Percentiles rank a stretch among this genome's conserved stretches.
Evolutionary conservation across 495 filamentous ascomycete genomes (phyloP).

Genomic region (Cercophora scortea): DNA sequence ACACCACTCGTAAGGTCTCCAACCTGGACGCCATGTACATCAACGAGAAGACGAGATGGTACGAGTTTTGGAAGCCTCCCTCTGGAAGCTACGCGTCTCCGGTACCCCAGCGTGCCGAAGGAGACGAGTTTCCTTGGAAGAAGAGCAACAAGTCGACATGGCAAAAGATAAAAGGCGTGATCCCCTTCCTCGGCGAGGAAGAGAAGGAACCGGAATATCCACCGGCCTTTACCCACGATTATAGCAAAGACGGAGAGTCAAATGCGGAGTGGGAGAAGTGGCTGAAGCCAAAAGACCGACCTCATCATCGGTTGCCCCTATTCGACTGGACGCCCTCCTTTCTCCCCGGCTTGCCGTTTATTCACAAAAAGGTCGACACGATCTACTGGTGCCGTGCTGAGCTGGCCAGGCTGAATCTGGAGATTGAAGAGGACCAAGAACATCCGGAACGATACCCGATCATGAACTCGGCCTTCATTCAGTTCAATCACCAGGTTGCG

Average conservation of each 20-base stretch:
- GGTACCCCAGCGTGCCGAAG: slow-evolving; percentile 40
- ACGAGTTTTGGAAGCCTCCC: slow-evolving; percentile 48
- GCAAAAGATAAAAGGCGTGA: slow-evolving; percentile 31
- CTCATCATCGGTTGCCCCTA: slow-evolving; percentile 73
- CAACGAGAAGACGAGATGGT: slow-evolving; percentile 37
- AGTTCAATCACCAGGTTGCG: slow-evolving; percentile 96
- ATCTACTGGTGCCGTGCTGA: slow-evolving; percentile 89
- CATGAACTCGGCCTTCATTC: slow-evolving; percentile 97
- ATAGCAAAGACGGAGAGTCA: slow-evolving; percentile 52
- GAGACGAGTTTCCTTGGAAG: slow-evolving; percentile 29
- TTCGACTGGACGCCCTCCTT: slow-evolving; percentile 64
- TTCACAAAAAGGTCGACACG: slow-evolving; percentile 89
- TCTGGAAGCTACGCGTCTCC: slow-evolving; percentile 45
- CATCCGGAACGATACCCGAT: slow-evolving; percentile 80
- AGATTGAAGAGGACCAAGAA: slow-evolving; percentile 88
- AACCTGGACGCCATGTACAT: slow-evolving; percentile 37
- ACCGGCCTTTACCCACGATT: slow-evolving; percentile 57
- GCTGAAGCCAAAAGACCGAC: slow-evolving; percentile 70
- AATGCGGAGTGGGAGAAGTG: slow-evolving; percentile 82
- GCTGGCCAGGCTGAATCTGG: slow-evolving; percentile 79
- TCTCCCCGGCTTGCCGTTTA: slow-evolving; percentile 69
- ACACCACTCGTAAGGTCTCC: slow-evolving; percentile 35
- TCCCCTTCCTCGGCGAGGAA: slow-evolving; percentile 32
- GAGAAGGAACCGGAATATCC: slow-evolving; percentile 54
- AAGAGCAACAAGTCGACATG: slow-evolving; percentile 38